Conservation (phyloP, 2,329 filamentous ascomycete species). For the Penicillium sp. region DNA sequence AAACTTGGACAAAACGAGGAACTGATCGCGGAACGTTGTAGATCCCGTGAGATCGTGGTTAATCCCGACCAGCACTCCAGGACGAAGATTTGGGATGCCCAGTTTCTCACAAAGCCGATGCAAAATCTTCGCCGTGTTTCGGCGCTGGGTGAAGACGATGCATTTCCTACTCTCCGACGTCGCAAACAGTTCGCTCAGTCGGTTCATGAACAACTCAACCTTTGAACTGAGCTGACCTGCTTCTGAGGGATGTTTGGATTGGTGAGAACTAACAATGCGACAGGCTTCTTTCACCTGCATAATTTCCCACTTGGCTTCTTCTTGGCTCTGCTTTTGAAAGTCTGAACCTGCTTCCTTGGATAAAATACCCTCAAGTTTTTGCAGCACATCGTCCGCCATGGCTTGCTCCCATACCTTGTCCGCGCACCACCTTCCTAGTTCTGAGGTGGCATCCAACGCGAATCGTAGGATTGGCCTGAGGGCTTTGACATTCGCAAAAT, state of each 20-base stretch:
- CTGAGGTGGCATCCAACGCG: conserved; percentile 58
- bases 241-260: conserved; percentile 42
- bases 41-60: conserved; percentile 54
- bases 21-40: conserved; percentile 71
- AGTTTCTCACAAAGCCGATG: conserved; percentile 64
- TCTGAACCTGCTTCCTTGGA: conserved; percentile 12
- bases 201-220: conserved; percentile 60
- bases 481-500: conserved; percentile 52
- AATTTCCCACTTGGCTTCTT: conserved; percentile 54
- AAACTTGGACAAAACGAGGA: conserved; percentile 67
- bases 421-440: conserved; percentile 79
- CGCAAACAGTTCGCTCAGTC: conserved; percentile 64
- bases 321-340: conserved; percentile 10
- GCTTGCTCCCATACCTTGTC: conserved; percentile 76
- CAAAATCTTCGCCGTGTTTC: conserved; percentile 74
- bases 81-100: conserved; percentile 57
- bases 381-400: conserved; percentile 61
- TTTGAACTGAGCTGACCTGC: conserved; percentile 66
- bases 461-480: conserved; percentile 60
- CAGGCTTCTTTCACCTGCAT: conserved; percentile 59
- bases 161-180: conserved; percentile 61
- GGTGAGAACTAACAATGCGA: conserved; percentile 54
- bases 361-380: conserved; percentile 58
- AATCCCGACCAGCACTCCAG: conserved; percentile 64
- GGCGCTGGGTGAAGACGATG: conserved; percentile 82